phyloP scores from a whole-genome alignment of 805 yeast species.

The Brettanomyces bruxellensis region DNA sequence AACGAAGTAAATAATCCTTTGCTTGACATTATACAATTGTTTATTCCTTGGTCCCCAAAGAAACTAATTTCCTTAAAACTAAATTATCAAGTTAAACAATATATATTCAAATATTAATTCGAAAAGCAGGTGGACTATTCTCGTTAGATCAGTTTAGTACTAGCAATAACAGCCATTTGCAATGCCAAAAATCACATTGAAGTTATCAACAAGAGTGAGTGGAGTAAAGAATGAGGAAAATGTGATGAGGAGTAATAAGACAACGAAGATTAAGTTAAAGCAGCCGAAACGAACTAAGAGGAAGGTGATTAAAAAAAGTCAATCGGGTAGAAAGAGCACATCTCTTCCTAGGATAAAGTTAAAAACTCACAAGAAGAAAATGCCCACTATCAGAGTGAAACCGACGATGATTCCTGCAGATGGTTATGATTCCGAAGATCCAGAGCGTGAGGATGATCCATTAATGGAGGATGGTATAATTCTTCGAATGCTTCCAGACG shows the following conservation, averaged over 20 bases:
- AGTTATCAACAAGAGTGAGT: background rate
- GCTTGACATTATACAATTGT: too few relatives aligned
- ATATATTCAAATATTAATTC: too few relatives aligned
- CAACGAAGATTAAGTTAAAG: background rate
- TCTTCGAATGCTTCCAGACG: slow-evolving; percentile 59
- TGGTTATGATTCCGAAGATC: slow-evolving; percentile 95
- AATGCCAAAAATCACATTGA: background rate
- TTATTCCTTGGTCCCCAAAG: too few relatives aligned
- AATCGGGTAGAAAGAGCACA: background rate
- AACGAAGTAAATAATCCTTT: too few relatives aligned
- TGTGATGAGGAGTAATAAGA: background rate
- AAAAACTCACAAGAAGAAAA: slow-evolving; percentile 4
- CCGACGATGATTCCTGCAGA: slow-evolving; percentile 78
- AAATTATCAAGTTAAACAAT: too few relatives aligned
- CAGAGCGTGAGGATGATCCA: slow-evolving; percentile 93
- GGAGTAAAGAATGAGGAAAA: background rate
- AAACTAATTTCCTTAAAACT: too few relatives aligned
- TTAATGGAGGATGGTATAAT: slow-evolving; percentile 79
- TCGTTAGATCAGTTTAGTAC: too few relatives aligned
- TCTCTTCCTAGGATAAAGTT: background rate
- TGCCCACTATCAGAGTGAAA: slow-evolving; percentile 43
- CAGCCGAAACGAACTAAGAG: background rate
- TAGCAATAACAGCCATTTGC: too few relatives aligned
- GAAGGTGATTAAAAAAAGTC: background rate
- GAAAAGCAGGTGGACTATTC: too few relatives aligned